phyloP scores from a whole-genome alignment of 2,329 filamentous ascomycete species.

The Talaromyces sp. region DNA sequence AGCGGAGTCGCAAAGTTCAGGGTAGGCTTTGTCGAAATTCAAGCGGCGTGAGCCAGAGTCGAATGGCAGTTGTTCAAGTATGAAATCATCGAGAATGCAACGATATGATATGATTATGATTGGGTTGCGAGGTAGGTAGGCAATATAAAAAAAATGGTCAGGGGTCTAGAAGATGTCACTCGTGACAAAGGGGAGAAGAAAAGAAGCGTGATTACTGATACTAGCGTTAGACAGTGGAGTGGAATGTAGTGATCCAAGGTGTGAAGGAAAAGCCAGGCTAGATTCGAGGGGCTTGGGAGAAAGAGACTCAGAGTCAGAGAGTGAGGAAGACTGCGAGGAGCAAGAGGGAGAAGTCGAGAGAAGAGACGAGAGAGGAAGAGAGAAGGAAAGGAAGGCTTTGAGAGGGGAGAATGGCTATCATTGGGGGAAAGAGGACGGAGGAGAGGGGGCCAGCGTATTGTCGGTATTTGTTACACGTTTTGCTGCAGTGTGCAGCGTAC shows the following conservation, averaged over 20 bases:
- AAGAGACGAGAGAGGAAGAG: neutral
- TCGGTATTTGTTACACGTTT: neutral
- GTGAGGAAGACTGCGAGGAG: neutral
- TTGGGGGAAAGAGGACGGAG: neutral
- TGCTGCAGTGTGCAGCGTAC: neutral
- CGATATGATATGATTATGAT: neutral
- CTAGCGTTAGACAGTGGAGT: too few species aligned
- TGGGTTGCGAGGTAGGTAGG: neutral
- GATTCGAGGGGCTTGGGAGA: too few species aligned
- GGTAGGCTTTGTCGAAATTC: neutral
- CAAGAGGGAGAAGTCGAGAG: neutral
- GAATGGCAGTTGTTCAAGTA: neutral
- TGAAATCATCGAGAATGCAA: constrained; percentile 8
- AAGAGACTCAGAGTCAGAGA: too few species aligned
- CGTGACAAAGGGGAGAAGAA: neutral
- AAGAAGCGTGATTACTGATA: neutral
- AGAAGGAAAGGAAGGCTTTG: neutral
- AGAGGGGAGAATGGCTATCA: neutral
- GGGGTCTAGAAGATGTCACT: neutral
- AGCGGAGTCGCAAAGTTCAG: constrained; percentile 1
- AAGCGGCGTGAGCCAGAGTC: constrained; percentile 3
- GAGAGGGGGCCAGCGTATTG: neutral
- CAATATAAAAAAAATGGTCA: neutral
- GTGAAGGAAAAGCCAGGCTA: too few species aligned
- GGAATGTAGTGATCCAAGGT: neutral